phyloP scores from a whole-genome alignment of 768 basidiomycete genomes.

The Lactifluus piperatus region DNA sequence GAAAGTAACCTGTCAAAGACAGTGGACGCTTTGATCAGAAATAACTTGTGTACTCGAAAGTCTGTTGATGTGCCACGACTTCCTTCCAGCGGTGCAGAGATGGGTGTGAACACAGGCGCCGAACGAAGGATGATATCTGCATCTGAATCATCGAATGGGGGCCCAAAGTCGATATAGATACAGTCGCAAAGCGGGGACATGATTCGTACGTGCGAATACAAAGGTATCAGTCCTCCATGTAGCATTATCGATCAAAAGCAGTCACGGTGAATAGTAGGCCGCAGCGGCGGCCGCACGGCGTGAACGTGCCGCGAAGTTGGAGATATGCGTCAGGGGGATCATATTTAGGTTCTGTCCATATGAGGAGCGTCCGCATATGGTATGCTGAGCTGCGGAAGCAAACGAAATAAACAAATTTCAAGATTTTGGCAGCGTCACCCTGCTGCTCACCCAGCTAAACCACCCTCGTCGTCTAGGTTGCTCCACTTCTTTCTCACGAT shows the following conservation, averaged over 20 bases:
- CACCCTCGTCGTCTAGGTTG: background rate
- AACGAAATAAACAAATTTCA: background rate
- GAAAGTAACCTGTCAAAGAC: slow-evolving; percentile 4
- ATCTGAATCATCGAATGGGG: slow-evolving; percentile 40
- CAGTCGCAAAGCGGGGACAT: background rate
- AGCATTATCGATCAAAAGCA: background rate
- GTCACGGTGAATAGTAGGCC: background rate
- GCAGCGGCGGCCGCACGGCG: no score
- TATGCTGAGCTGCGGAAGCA: background rate
- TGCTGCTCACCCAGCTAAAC: slow-evolving; percentile 6
- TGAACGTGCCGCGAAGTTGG: no score
- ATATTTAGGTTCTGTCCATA: background rate
- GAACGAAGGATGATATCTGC: slow-evolving; percentile 25
- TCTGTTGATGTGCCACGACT: background rate
- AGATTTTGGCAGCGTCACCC: background rate
- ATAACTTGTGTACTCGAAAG: slow-evolving; percentile 2
- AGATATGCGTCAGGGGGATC: background rate
- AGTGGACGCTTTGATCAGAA: slow-evolving; percentile 7
- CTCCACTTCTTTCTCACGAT: background rate
- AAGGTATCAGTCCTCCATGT: background rate
- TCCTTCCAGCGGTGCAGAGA: background rate
- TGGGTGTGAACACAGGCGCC: background rate
- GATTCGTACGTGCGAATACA: background rate
- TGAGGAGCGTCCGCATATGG: background rate
- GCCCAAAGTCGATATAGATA: slow-evolving; percentile 23